These are phyloP conservation scores for Trichophyton verrucosum DNA, from an alignment of 2,329 filamentous ascomycete genomes.

Conservation along the genomic window DNA sequence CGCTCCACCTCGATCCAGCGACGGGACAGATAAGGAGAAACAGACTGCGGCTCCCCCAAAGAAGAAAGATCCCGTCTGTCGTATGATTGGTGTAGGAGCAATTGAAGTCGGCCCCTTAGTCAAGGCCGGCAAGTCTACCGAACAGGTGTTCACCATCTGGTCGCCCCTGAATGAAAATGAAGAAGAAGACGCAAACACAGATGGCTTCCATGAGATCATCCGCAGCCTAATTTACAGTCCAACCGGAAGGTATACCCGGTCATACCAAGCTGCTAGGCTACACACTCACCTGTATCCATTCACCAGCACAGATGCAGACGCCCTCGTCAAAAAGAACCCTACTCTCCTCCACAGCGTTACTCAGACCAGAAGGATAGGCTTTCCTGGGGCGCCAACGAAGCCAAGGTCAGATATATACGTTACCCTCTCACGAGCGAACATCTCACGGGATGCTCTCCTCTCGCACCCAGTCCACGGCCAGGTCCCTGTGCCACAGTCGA, in stretches of 20 bases:
- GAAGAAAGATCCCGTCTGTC: constrained; percentile 40
- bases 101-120: constrained; percentile 64
- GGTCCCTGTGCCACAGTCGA: constrained; percentile 55
- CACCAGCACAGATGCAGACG: constrained; percentile 62
- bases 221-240: constrained; percentile 60
- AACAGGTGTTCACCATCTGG: constrained; percentile 70
- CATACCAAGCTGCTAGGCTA: constrained; percentile 59
- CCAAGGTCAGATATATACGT: constrained; percentile 89
- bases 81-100: constrained; percentile 64
- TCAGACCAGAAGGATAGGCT: constrained; percentile 80
- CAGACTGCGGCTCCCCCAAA: constrained; percentile 18
- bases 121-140: constrained; percentile 57
- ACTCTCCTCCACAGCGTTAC: constrained; percentile 71
- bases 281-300: constrained; percentile 72
- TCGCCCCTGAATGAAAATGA: constrained; percentile 45
- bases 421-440: constrained; percentile 64
- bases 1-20: constrained; percentile 21
- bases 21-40: constrained; percentile 18
- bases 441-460: constrained; percentile 54
- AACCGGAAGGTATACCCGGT: constrained; percentile 62
- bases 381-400: constrained; percentile 80
- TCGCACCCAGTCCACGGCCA: constrained; percentile 68
- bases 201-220: constrained; percentile 63
- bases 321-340: constrained; percentile 71
- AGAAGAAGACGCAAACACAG: constrained; percentile 46